Evolutionary conservation across 176 grass and related monocot species (phyloP).

Genomic region (Musa acuminata): DNA sequence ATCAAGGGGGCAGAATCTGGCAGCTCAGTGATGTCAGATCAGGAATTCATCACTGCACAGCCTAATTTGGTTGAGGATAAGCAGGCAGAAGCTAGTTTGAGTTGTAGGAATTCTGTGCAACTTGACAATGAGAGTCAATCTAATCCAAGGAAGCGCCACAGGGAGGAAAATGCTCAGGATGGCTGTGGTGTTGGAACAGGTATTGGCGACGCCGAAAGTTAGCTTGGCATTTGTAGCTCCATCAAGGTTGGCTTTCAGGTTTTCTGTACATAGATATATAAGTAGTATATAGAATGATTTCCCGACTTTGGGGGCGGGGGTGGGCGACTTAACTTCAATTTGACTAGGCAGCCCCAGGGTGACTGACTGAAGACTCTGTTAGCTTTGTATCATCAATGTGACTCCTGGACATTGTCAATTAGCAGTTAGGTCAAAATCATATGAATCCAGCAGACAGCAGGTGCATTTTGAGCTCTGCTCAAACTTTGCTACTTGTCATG

Average conservation of each 20-base stretch:
- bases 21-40: slow-evolving; percentile 32
- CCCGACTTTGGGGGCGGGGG: background rate
- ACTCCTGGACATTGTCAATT: background rate
- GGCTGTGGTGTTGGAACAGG: background rate
- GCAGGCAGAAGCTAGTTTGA: background rate
- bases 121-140: background rate
- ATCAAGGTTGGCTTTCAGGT: background rate
- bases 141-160: background rate
- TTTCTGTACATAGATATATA: background rate
- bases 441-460: background rate
- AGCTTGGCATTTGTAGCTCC: background rate
- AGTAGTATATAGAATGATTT: slow-evolving; percentile 2
- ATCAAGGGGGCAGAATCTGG: slow-evolving; percentile 21
- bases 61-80: background rate
- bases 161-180: background rate
- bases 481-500: no score
- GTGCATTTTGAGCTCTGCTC: background rate
- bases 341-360: background rate
- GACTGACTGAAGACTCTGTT: background rate
- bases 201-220: background rate
- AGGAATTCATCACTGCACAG: background rate
- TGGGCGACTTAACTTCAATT: background rate
- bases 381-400: background rate
- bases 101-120: background rate
- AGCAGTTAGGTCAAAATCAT: background rate